A percentile compares a stretch with the other conserved stretches of the same genome.
phyloP scores from a whole-genome alignment of 495 filamentous ascomycete species.

The Sordaria brevicollis region DNA sequence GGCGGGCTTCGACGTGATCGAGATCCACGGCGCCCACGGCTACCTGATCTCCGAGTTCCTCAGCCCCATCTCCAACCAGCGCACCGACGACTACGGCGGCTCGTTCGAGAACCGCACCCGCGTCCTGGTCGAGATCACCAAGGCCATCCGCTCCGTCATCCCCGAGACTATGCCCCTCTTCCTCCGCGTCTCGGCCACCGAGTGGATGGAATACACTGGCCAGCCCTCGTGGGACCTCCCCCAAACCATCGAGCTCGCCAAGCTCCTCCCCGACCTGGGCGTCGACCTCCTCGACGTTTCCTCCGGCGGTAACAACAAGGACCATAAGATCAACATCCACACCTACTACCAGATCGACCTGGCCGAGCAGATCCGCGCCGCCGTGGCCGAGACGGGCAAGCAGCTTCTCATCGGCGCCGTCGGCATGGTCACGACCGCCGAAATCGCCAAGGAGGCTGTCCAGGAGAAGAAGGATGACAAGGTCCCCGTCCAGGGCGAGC shows the following conservation, averaged over 20 bases:
- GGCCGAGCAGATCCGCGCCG: conserved; percentile 47
- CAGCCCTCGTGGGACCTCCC: conserved; percentile 54
- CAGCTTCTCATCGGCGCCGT: conserved; percentile 59
- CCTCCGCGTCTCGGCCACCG: conserved; percentile 58
- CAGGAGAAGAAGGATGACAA: conserved; percentile 5
- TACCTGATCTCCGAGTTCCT: conserved; percentile 57
- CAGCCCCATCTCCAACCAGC: conserved; percentile 47
- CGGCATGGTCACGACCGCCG: conserved; percentile 55
- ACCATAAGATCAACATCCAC: conserved; percentile 47
- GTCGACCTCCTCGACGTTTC: conserved; percentile 71
- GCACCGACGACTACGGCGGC: conserved; percentile 49
- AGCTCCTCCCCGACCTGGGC: conserved; percentile 51
- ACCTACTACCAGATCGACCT: conserved; percentile 53
- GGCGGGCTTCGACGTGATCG: conserved; percentile 62
- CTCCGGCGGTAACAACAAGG: conserved; percentile 53
- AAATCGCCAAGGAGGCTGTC: conserved; percentile 41
- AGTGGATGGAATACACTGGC: conserved; percentile 53
- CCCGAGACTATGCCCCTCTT: conserved; percentile 54
- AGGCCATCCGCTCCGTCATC: conserved; percentile 40
- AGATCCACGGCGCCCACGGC: conserved; percentile 53
- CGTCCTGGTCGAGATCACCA: conserved; percentile 35
- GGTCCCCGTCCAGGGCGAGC: conserved; percentile 31
- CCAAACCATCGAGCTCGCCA: conserved; percentile 51
- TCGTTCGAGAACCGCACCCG: conserved; percentile 47
- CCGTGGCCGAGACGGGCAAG: conserved; percentile 44